Evolutionary conservation across 225 moss, liverwort and hornwort genomes (phyloP).

Genomic region (Neckera pumila): DNA sequence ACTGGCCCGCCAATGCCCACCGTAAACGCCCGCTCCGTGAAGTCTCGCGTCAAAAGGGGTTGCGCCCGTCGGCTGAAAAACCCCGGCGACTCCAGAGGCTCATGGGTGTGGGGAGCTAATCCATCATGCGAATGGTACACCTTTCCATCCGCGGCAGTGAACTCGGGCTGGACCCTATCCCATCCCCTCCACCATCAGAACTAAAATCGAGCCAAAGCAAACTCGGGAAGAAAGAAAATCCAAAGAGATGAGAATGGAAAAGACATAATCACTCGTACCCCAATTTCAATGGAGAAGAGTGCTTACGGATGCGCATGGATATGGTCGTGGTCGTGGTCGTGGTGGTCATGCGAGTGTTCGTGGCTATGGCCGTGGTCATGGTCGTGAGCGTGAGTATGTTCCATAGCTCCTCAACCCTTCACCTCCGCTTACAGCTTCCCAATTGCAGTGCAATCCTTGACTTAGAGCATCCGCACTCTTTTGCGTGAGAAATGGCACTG

Average conservation of each 20-base stretch:
- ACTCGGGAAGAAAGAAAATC: background rate
- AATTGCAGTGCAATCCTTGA: background rate
- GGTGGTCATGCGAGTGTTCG: background rate
- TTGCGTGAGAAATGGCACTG: no score
- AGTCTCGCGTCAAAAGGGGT: slow-evolving; percentile 54
- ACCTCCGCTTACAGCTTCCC: background rate
- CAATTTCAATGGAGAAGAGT: background rate
- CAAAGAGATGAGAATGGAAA: background rate
- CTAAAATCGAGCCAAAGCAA: background rate
- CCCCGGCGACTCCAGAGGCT: slow-evolving; percentile 83
- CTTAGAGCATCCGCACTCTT: background rate
- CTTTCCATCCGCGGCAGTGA: slow-evolving; percentile 17
- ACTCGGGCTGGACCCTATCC: slow-evolving; percentile 16
- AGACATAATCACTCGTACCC: background rate
- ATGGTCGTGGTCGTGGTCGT: background rate
- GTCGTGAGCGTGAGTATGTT: background rate
- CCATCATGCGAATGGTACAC: slow-evolving; percentile 85
- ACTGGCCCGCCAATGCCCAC: slow-evolving; percentile 94
- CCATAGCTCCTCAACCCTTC: background rate
- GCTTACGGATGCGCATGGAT: slow-evolving; percentile 21
- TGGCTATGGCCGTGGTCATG: background rate
- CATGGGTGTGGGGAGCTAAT: slow-evolving; percentile 85
- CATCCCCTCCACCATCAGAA: background rate
- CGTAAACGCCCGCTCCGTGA: slow-evolving; percentile 78
- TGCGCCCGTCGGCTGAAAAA: slow-evolving; percentile 88